phyloP scores from a whole-genome alignment of 2,329 filamentous ascomycete species.

The Colletotrichum cereale region DNA sequence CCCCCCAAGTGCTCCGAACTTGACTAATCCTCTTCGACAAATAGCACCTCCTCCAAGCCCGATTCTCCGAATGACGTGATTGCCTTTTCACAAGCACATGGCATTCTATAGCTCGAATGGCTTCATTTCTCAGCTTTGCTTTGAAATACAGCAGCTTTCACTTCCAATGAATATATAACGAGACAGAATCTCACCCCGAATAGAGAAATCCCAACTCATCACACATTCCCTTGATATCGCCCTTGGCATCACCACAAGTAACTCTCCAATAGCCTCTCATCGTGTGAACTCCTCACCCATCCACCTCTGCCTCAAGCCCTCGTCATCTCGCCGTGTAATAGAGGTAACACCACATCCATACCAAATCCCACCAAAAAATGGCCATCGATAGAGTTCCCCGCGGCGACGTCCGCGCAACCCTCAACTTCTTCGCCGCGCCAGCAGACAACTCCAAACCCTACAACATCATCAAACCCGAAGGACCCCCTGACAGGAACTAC shows the following conservation, averaged over 20 bases:
- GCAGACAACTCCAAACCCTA: slow-evolving; percentile 70
- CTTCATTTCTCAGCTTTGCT: slow-evolving; percentile 32
- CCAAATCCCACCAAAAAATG: slow-evolving; percentile 46
- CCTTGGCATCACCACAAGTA: background rate
- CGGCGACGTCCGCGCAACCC: slow-evolving; percentile 71
- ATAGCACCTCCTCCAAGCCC: slow-evolving; percentile 15
- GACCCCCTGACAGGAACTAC: slow-evolving; percentile 76
- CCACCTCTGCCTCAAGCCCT: background rate
- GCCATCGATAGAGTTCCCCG: slow-evolving; percentile 60
- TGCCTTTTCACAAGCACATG: slow-evolving; percentile 22
- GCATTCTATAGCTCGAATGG: slow-evolving; percentile 17
- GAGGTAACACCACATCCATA: slow-evolving; percentile 2
- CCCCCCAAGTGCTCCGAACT: background rate
- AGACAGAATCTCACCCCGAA: background rate
- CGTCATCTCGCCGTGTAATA: background rate
- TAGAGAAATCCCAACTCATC: background rate
- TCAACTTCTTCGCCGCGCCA: slow-evolving; percentile 76
- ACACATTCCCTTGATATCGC: background rate
- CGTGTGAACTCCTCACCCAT: background rate
- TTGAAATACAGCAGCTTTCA: slow-evolving; percentile 32
- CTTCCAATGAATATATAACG: background rate
- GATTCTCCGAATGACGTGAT: slow-evolving; percentile 37
- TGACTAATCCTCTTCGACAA: slow-evolving; percentile 31
- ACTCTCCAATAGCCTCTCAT: too few relatives aligned
- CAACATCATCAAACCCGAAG: slow-evolving; percentile 77